These are phyloP conservation scores for Aspergillus brunneoviolaceus DNA, from an alignment of 2,329 filamentous ascomycete genomes.

Conservation along the genomic window DNA sequence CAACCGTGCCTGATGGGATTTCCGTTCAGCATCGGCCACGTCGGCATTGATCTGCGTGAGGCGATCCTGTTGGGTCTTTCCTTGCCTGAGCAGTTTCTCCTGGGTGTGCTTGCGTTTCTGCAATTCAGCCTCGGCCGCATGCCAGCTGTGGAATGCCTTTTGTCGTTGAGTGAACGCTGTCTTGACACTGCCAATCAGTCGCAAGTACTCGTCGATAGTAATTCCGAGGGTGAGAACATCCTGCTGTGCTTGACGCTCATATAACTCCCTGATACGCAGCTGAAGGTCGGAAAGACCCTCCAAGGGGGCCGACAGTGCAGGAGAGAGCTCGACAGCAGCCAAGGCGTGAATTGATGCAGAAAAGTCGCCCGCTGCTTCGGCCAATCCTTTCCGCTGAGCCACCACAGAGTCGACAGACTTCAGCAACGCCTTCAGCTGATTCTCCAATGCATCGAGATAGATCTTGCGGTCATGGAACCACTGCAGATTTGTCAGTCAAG, in stretches of 20 bases:
- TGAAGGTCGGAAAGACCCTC: conserved; percentile 92
- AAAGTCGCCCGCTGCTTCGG: conserved; percentile 91
- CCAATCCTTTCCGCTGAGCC: conserved; percentile 84
- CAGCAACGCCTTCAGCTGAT: conserved; percentile 81
- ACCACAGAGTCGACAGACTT: conserved; percentile 96
- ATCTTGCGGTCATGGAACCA: conserved; percentile 98
- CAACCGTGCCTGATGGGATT: conserved; percentile 83
- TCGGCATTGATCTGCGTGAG: conserved; percentile 90
- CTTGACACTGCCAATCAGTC: conserved; percentile 92
- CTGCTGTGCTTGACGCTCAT: conserved; percentile 94
- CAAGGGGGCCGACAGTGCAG: conserved; percentile 80
- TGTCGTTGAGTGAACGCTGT: conserved; percentile 88
- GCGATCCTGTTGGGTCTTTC: conserved; percentile 92
- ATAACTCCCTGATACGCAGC: conserved; percentile 88
- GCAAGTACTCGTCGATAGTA: conserved; percentile 97
- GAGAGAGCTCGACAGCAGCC: conserved; percentile 87
- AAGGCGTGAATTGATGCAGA: conserved; percentile 89
- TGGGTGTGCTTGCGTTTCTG: conserved; percentile 85
- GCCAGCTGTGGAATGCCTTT: conserved; percentile 94
- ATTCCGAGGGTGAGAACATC: conserved; percentile 95
- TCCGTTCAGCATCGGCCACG: conserved; percentile 90
- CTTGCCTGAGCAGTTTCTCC: conserved; percentile 92
- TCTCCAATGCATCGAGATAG: conserved; percentile 91
- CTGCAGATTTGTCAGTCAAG: conserved; percentile 45
- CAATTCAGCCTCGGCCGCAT: conserved; percentile 82